phyloP scores from a whole-genome alignment of 139 green algal genomes.

The Chlorella sp. region DNA sequence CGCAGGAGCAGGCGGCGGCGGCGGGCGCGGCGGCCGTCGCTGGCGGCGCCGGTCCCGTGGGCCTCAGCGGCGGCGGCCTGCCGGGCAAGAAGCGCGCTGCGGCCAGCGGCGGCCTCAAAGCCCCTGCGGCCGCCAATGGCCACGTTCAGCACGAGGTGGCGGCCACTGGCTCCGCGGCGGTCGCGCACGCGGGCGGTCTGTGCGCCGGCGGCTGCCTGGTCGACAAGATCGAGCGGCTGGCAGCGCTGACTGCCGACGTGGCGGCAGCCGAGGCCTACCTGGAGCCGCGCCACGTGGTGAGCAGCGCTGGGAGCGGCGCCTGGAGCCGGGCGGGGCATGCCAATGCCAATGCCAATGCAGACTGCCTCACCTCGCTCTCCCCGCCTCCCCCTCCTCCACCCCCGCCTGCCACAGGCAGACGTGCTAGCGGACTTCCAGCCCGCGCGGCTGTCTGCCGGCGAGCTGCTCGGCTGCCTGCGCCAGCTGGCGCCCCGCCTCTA shows the following conservation, averaged over 20 bases:
- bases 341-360: no score
- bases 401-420: no score
- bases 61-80: neutral
- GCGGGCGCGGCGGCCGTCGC: neutral
- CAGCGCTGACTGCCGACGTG: neutral
- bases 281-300: constrained; percentile 61
- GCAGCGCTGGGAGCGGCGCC: no score
- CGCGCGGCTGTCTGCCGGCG: constrained; percentile 24
- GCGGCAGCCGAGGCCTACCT: constrained; percentile 58
- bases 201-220: constrained; percentile 15
- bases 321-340: no score
- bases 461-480: constrained; percentile 60
- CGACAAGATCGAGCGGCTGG: constrained; percentile 19
- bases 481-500: constrained; percentile 89
- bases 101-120: neutral
- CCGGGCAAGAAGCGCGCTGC: neutral
- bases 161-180: no score
- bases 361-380: no score
- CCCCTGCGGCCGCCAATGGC: no score
- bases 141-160: no score
- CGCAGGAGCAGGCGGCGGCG: neutral
- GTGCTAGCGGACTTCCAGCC: constrained; percentile 64
- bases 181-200: no score
- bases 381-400: no score
- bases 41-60: constrained; percentile 3